Conservation (phyloP, 1,284 basidiomycete species). For the Apiotrichum montevideense region DNA sequence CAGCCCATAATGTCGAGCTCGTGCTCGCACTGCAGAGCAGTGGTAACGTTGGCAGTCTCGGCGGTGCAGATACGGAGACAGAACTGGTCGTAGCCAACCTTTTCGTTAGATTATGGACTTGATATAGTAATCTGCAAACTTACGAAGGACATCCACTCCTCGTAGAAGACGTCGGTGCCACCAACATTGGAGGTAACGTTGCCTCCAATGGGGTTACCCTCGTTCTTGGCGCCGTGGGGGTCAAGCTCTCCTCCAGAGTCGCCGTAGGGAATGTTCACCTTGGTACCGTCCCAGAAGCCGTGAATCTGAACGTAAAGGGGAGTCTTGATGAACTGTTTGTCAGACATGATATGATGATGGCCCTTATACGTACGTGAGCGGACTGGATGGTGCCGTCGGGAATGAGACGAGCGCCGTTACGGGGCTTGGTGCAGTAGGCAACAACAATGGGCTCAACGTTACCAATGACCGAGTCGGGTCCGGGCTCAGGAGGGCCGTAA, state of each 20-base stretch:
- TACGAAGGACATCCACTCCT: conserved; percentile 51
- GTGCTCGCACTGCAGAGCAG: conserved; percentile 43
- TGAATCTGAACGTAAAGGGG: conserved; percentile 49
- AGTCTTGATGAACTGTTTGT: conserved; percentile 15
- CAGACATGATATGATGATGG: conserved; percentile 7
- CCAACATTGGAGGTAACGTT: conserved; percentile 51
- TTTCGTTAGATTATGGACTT: conserved; percentile 12
- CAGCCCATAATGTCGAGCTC: conserved; percentile 48
- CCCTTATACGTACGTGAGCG: conserved; percentile 32
- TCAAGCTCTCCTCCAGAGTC: conserved; percentile 50
- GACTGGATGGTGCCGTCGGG: conserved; percentile 43
- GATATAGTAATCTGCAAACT: background rate
- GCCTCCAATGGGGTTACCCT: conserved; percentile 52
- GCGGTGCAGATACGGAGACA: conserved; percentile 48
- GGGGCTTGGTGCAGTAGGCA: conserved; percentile 40
- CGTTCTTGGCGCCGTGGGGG: conserved; percentile 47
- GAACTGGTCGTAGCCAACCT: conserved; percentile 46
- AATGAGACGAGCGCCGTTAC: conserved; percentile 38
- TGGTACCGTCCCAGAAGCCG: conserved; percentile 48
- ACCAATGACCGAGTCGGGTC: conserved; percentile 39
- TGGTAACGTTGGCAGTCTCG: conserved; percentile 33
- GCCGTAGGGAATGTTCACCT: conserved; percentile 47
- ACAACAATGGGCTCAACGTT: conserved; percentile 42
- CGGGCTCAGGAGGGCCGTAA: conserved; percentile 36
- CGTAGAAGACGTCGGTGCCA: conserved; percentile 50